Evolutionary conservation across 2,329 filamentous ascomycete genomes (phyloP).

Genomic region (Penicillium sp.): DNA sequence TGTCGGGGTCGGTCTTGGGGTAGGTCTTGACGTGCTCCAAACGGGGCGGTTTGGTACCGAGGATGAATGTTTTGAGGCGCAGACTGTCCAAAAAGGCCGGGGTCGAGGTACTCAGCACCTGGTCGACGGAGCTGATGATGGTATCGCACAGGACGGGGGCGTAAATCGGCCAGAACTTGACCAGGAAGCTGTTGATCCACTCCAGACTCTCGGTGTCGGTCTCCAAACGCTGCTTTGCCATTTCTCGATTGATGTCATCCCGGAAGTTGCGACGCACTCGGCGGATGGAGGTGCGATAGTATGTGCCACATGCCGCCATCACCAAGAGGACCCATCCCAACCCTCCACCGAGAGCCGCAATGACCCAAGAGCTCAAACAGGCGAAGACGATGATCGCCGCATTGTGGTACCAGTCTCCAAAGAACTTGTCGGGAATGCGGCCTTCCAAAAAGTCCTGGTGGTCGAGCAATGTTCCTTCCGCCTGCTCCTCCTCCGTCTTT

Average conservation of each 20-base stretch:
- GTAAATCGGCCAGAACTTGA: conserved; percentile 99
- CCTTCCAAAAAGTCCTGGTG: conserved; percentile 83
- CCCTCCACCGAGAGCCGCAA: conserved; percentile 83
- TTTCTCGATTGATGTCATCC: conserved; percentile 84
- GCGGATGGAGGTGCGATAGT: conserved; percentile 92
- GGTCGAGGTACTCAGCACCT: conserved; percentile 87
- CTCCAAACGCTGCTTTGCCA: conserved; percentile 80
- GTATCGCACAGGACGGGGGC: conserved; percentile 88
- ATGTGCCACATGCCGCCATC: conserved; percentile 87
- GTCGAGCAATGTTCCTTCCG: conserved; percentile 65
- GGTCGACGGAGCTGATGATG: conserved; percentile 89
- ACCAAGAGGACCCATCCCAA: conserved; percentile 89
- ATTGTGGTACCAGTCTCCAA: conserved; percentile 98
- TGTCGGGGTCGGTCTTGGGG: conserved; percentile 88
- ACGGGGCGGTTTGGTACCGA: conserved; percentile 90
- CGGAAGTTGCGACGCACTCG: conserved; percentile 92
- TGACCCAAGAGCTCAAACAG: conserved; percentile 81
- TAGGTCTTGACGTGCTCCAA: conserved; percentile 99
- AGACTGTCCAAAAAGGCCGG: conserved; percentile 90
- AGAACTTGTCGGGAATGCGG: conserved; percentile 81
- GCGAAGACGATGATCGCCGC: conserved; percentile 89
- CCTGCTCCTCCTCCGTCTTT: conserved; percentile 47
- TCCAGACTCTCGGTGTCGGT: conserved; percentile 88
- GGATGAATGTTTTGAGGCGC: conserved; percentile 85
- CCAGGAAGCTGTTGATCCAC: conserved; percentile 98